Evolutionary conservation across 2,329 filamentous ascomycete species (phyloP).

Genomic region (Diaporthe citri): DNA sequence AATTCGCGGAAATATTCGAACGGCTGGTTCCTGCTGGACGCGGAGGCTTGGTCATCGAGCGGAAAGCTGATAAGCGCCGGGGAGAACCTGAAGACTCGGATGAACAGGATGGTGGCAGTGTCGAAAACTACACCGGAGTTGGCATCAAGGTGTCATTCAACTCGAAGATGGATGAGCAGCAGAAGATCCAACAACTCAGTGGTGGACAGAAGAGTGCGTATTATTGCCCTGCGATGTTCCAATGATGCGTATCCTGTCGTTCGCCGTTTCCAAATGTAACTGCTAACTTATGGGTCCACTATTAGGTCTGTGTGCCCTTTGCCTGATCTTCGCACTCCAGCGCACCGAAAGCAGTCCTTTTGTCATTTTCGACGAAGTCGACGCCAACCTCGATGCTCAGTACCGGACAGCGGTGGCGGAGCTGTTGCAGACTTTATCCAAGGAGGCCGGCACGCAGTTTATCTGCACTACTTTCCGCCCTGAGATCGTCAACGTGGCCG

Average conservation of each 20-base stretch:
- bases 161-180: constrained; percentile 94
- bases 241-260: not conserved
- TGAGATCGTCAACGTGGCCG: constrained; percentile 93
- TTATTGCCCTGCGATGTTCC: not conserved
- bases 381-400: constrained; percentile 97
- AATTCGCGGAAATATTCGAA: constrained; percentile 94
- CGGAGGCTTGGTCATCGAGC: constrained; percentile 91
- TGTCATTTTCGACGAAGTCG: constrained; percentile 99
- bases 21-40: constrained; percentile 94
- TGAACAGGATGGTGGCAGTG: constrained; percentile 76
- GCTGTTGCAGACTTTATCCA: constrained; percentile 84
- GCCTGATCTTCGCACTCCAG: constrained; percentile 98
- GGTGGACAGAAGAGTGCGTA: constrained; percentile 95
- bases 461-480: constrained; percentile 99
- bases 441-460: constrained; percentile 80
- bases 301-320: constrained; percentile 91
- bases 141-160: constrained; percentile 99
- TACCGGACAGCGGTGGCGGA: constrained; percentile 96
- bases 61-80: constrained; percentile 80
- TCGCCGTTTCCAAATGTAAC: not conserved
- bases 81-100: constrained; percentile 75
- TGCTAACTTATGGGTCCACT: constrained; percentile 13
- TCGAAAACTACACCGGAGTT: constrained; percentile 97
- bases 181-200: constrained; percentile 95
- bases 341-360: constrained; percentile 97